phyloP scores from a whole-genome alignment of 73 alveolate genomes.

The Tetrahymena elliotti region DNA sequence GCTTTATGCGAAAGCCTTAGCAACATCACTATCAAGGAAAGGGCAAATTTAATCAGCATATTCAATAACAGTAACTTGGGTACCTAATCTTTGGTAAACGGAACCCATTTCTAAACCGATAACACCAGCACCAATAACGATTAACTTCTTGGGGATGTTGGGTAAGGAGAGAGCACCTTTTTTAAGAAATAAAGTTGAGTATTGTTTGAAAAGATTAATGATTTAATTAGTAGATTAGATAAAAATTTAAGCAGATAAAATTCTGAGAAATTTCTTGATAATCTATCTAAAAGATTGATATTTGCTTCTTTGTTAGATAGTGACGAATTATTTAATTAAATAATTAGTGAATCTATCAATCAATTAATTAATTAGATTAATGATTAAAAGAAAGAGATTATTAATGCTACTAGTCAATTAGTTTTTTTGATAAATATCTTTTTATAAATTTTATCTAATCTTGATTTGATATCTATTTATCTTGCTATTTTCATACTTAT shows the following conservation, averaged over 20 bases:
- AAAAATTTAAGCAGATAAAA: too few species aligned
- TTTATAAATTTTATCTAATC: neutral
- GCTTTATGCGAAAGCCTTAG: slow-evolving; percentile 70
- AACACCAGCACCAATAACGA: slow-evolving; percentile 95
- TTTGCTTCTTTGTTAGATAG: neutral
- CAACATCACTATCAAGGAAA: slow-evolving; percentile 73
- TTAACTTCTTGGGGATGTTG: slow-evolving; percentile 82
- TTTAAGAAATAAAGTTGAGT: neutral
- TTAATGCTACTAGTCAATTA: neutral
- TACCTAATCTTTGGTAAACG: slow-evolving; percentile 86
- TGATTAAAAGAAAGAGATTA: too few species aligned
- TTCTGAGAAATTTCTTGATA: neutral
- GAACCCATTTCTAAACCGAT: slow-evolving; percentile 94
- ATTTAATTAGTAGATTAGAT: neutral
- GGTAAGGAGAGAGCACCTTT: slow-evolving; percentile 57
- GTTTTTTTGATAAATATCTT: neutral
- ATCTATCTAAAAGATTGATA: neutral
- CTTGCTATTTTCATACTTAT: too few species aligned
- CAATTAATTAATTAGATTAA: neutral
- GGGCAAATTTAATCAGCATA: slow-evolving; percentile 70
- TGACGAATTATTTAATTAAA: too few species aligned
- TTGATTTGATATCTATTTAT: neutral
- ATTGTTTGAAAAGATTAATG: neutral
- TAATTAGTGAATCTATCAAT: too few species aligned
- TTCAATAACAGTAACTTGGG: slow-evolving; percentile 91